Percentiles rank a stretch among this genome's conserved stretches.
phyloP scores from a whole-genome alignment of 768 basidiomycete species.

The Tephrocybe rancida region DNA sequence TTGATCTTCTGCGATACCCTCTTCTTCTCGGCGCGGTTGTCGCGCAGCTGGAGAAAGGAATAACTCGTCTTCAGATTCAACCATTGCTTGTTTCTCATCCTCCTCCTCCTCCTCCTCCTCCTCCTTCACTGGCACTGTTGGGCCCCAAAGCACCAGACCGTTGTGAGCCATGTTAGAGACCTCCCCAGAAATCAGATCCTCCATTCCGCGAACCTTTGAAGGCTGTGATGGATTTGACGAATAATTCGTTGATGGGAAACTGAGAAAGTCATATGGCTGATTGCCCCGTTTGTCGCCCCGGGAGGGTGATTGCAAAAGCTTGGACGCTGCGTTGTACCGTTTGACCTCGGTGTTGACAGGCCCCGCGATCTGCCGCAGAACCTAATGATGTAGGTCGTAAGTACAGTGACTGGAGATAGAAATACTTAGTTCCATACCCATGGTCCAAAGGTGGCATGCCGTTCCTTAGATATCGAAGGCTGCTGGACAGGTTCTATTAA shows the following conservation, averaged over 20 bases:
- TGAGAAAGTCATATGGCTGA: slow-evolving; percentile 55
- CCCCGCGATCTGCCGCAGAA: slow-evolving; percentile 26
- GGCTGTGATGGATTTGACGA: slow-evolving; percentile 40
- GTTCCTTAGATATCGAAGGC: slow-evolving; percentile 48
- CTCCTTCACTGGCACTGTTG: slow-evolving; percentile 13
- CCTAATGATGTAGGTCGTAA: slow-evolving; percentile 13
- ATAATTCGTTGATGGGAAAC: slow-evolving; percentile 40
- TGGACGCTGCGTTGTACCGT: slow-evolving; percentile 43
- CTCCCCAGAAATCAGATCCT: slow-evolving; percentile 48
- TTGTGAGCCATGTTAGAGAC: slow-evolving; percentile 48
- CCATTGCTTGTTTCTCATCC: slow-evolving; percentile 11
- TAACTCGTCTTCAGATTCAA: slow-evolving; percentile 1
- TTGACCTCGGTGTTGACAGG: slow-evolving; percentile 33
- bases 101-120: slow-evolving; percentile 4
- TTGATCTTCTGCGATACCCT: background rate
- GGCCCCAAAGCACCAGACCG: slow-evolving; percentile 54
- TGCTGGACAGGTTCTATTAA: slow-evolving; percentile 45
- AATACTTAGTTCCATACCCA: too few relatives aligned
- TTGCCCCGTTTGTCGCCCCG: slow-evolving; percentile 18
- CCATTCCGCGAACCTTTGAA: slow-evolving; percentile 39
- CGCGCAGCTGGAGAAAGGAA: background rate
- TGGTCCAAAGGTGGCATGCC: slow-evolving; percentile 52
- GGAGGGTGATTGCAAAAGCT: slow-evolving; percentile 33
- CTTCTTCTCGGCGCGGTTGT: background rate
- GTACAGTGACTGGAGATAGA: too few relatives aligned